Conservation (phyloP, 208 protist genomes). For the Acanthamoeba lenticulata region DNA sequence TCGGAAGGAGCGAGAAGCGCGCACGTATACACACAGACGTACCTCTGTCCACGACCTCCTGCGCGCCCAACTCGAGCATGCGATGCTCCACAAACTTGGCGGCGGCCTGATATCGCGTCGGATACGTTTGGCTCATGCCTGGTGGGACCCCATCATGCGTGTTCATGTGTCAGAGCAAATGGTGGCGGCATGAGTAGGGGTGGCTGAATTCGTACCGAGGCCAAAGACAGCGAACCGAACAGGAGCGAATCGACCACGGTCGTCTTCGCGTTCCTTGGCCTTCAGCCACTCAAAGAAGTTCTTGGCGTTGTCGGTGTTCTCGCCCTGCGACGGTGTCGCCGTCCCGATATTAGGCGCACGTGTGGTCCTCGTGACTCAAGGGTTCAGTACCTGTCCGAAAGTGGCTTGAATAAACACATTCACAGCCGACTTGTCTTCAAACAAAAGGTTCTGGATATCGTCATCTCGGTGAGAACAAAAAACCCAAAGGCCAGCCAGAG, state of each 20-base stretch:
- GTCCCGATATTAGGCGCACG: not conserved
- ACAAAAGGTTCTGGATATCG: not conserved
- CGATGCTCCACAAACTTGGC: constrained; percentile 24
- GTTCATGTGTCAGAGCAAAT: not conserved
- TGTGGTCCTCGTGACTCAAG: not conserved
- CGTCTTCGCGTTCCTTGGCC: not conserved
- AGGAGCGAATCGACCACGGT: not conserved
- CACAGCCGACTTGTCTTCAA: not conserved
- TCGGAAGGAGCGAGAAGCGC: not conserved
- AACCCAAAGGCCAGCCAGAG: not conserved
- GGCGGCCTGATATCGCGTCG: constrained; percentile 50
- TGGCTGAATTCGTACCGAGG: not conserved
- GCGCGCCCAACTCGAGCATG: not conserved
- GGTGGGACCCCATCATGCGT: not conserved
- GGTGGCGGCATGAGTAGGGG: not conserved
- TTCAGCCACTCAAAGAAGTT: constrained; percentile 54
- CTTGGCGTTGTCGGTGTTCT: constrained; percentile 65
- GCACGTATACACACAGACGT: too few species aligned
- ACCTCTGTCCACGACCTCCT: constrained; percentile 21
- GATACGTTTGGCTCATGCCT: constrained; percentile 55
- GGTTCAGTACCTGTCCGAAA: constrained; percentile 1
- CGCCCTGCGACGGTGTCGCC: too few species aligned
- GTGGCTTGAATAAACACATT: constrained; percentile 48
- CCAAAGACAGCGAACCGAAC: constrained; percentile 56
- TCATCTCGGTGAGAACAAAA: too few species aligned